These are phyloP conservation scores for Medicago arabica DNA, from an alignment of 306 rosid species.

Conservation along the genomic window DNA sequence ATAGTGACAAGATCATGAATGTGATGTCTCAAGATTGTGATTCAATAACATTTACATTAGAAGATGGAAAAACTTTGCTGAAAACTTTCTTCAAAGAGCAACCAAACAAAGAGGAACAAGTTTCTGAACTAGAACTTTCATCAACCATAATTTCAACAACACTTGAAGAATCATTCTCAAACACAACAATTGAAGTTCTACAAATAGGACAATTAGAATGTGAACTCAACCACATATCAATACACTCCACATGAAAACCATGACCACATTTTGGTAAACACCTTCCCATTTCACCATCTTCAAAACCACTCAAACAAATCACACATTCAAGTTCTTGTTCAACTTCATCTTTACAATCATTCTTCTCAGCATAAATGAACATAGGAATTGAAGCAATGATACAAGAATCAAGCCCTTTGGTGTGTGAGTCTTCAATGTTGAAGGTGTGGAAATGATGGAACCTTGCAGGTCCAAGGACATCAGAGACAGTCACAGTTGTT, in stretches of 20 bases:
- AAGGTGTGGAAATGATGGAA: slow-evolving; percentile 61
- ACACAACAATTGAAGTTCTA: slow-evolving; percentile 57
- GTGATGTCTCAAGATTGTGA: slow-evolving; percentile 31
- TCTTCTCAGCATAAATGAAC: slow-evolving; percentile 50
- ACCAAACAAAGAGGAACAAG: slow-evolving; percentile 59
- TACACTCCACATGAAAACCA: slow-evolving; percentile 77
- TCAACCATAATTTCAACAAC: slow-evolving; percentile 49
- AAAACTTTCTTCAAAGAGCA: slow-evolving; percentile 79
- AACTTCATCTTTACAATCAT: not conserved
- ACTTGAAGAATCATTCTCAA: slow-evolving; percentile 39
- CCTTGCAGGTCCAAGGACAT: slow-evolving; percentile 61
- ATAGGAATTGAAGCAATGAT: slow-evolving; percentile 65
- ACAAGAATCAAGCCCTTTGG: slow-evolving; percentile 75
- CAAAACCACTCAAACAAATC: slow-evolving; percentile 73
- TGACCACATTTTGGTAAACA: slow-evolving; percentile 77
- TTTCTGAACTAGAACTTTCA: slow-evolving; percentile 38
- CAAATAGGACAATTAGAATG: slow-evolving; percentile 88
- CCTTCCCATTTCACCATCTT: slow-evolving; percentile 72
- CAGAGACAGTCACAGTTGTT: slow-evolving; percentile 61
- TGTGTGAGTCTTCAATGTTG: slow-evolving; percentile 44
- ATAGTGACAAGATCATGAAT: slow-evolving; percentile 1
- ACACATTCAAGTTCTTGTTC: slow-evolving; percentile 82
- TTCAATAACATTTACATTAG: slow-evolving; percentile 49
- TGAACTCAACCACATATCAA: slow-evolving; percentile 90
- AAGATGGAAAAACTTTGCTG: slow-evolving; percentile 60